A percentile compares a stretch with the other conserved stretches of the same genome.
Evolutionary conservation across 1,139 yeast genomes (phyloP).

Genomic region (Geotrichum cucujoidarum): DNA sequence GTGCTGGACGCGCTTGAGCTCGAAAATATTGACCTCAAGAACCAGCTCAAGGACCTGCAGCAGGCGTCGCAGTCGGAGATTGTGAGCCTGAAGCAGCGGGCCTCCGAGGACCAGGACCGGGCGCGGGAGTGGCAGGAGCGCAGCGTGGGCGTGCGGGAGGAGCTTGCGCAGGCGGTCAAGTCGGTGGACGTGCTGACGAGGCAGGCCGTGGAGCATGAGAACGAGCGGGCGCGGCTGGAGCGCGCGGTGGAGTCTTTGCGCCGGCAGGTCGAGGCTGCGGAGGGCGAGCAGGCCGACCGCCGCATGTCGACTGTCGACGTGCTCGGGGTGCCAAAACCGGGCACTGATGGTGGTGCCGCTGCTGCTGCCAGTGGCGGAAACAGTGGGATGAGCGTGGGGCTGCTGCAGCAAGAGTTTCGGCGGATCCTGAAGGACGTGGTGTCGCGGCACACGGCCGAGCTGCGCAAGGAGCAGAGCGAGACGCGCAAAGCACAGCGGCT

Average conservation of each 20-base stretch:
- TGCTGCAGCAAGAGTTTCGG: slow-evolving; percentile 66
- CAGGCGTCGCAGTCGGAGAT: slow-evolving; percentile 31
- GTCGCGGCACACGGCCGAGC: slow-evolving; percentile 54
- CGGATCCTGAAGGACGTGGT: slow-evolving; percentile 61
- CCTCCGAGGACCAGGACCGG: slow-evolving; percentile 28
- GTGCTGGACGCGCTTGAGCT: slow-evolving; percentile 34
- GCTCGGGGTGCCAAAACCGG: background rate
- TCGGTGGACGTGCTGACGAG: slow-evolving; percentile 37
- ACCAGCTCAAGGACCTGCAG: slow-evolving; percentile 33
- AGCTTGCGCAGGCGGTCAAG: slow-evolving; percentile 33
- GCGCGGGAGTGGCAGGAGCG: slow-evolving; percentile 33
- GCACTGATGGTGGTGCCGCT: background rate
- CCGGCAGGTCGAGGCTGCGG: slow-evolving; percentile 23
- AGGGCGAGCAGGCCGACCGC: slow-evolving; percentile 24
- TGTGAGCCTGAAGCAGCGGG: slow-evolving; percentile 27
- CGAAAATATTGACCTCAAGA: slow-evolving; percentile 36
- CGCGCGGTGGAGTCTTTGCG: slow-evolving; percentile 30
- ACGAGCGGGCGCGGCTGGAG: slow-evolving; percentile 33
- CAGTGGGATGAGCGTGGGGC: slow-evolving; percentile 29
- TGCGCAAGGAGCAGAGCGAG: slow-evolving; percentile 54
- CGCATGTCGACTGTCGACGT: slow-evolving; percentile 26
- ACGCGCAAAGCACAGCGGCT: slow-evolving; percentile 48
- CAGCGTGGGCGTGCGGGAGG: slow-evolving; percentile 32
- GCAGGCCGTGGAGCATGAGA: slow-evolving; percentile 37
- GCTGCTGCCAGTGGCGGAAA: background rate